These are phyloP conservation scores for Xylariaceae sp. DNA, from an alignment of 2,329 filamentous ascomycete species.

Conservation along the genomic window DNA sequence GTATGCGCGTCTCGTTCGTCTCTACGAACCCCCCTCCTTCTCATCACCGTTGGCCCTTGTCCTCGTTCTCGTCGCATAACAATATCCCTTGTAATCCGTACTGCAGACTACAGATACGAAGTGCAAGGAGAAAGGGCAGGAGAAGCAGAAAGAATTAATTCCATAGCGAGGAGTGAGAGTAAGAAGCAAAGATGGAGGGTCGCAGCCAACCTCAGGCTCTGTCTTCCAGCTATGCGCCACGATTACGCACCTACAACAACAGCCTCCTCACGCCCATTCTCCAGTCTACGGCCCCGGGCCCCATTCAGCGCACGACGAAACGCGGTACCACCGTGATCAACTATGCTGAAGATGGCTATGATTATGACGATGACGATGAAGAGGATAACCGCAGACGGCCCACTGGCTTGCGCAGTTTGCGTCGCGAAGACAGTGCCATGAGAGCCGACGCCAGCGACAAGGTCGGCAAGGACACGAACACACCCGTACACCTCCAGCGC, in stretches of 20 bases:
- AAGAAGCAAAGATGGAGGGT: slow-evolving; percentile 40
- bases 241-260: slow-evolving; percentile 85
- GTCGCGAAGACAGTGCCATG: slow-evolving; percentile 65
- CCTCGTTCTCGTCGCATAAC: neutral
- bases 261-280: slow-evolving; percentile 82
- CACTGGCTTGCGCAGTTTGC: slow-evolving; percentile 76
- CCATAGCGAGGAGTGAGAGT: neutral
- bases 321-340: slow-evolving; percentile 95
- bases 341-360: slow-evolving; percentile 93
- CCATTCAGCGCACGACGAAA: slow-evolving; percentile 82
- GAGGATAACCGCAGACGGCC: slow-evolving; percentile 72
- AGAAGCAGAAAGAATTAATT: neutral
- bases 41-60: neutral
- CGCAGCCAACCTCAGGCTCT: slow-evolving; percentile 70
- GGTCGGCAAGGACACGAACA: slow-evolving; percentile 73
- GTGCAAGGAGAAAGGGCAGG: neutral
- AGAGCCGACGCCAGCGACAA: slow-evolving; percentile 65
- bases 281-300: slow-evolving; percentile 60
- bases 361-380: slow-evolving; percentile 69
- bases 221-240: slow-evolving; percentile 84
- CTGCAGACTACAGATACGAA: neutral
- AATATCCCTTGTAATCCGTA: neutral
- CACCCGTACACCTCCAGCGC: slow-evolving; percentile 78
- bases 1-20: neutral
- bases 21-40: neutral